Conservation (phyloP, 768 basidiomycete species). For the Amanita exitialis region DNA sequence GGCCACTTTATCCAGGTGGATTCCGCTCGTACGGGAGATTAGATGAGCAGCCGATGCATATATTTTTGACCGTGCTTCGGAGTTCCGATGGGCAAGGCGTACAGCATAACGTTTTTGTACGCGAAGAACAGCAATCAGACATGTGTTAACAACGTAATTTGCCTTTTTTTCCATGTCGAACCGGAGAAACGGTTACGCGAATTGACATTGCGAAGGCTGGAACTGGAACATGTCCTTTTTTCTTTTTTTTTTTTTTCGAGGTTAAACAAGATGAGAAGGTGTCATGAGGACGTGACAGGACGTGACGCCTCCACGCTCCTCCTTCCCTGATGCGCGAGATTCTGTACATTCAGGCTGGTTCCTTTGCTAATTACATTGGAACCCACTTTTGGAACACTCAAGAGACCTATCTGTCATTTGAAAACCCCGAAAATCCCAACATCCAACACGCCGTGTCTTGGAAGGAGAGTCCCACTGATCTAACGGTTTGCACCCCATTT, state of each 20-base stretch:
- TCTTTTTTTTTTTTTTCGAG: too few relatives aligned
- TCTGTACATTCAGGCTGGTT: slow-evolving; percentile 67
- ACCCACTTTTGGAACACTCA: slow-evolving; percentile 82
- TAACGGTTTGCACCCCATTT: slow-evolving; percentile 1
- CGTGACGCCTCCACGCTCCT: neutral
- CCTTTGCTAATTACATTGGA: slow-evolving; percentile 55
- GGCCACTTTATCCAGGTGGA: neutral
- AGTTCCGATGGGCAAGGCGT: neutral
- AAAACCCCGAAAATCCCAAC: slow-evolving; percentile 30
- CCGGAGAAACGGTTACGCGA: neutral
- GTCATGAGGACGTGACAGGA: neutral
- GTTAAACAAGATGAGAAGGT: neutral
- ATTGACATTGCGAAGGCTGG: neutral
- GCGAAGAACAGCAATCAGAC: neutral
- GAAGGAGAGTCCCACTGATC: slow-evolving; percentile 48
- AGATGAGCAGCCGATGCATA: neutral
- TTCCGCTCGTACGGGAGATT: neutral
- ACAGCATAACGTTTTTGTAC: neutral
- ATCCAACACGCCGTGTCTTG: slow-evolving; percentile 55
- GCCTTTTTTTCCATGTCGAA: neutral
- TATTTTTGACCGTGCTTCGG: neutral
- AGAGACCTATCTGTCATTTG: slow-evolving; percentile 53
- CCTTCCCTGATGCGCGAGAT: slow-evolving; percentile 56
- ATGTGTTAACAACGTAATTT: neutral
- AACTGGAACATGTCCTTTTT: neutral